Percentiles rank a stretch among this genome's conserved stretches.
Conservation (phyloP, 495 filamentous ascomycete genomes). For the Neurospora pannonica region DNA sequence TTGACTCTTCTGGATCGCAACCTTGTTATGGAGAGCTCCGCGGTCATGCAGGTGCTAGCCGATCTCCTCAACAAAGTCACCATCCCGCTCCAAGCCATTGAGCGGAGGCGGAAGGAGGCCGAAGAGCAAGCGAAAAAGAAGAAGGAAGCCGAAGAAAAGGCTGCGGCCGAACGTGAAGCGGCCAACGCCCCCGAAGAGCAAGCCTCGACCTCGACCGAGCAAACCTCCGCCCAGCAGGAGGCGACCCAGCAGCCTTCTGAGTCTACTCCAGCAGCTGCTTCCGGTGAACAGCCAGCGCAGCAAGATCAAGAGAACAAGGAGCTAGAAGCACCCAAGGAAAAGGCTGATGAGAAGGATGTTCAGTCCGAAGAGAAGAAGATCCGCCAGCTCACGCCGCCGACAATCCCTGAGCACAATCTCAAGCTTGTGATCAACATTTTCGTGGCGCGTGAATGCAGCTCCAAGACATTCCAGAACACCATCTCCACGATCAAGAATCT, state of each 20-base stretch:
- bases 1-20: constrained; percentile 80
- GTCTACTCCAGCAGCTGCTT: neutral
- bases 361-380: constrained; percentile 51
- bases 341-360: constrained; percentile 32
- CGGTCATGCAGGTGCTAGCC: constrained; percentile 90
- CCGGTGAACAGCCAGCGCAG: constrained; percentile 15
- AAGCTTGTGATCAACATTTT: constrained; percentile 92
- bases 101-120: constrained; percentile 71
- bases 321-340: constrained; percentile 33
- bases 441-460: constrained; percentile 88
- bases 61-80: constrained; percentile 80
- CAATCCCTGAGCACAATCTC: constrained; percentile 82
- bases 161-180: constrained; percentile 12
- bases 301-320: constrained; percentile 13
- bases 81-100: constrained; percentile 68
- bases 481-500: constrained; percentile 96
- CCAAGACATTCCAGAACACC: constrained; percentile 93
- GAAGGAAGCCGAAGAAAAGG: constrained; percentile 17
- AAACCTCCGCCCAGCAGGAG: constrained; percentile 10
- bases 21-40: constrained; percentile 87
- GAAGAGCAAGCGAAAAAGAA: constrained; percentile 51
- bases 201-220: constrained; percentile 15
- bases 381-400: constrained; percentile 66
- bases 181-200: constrained; percentile 14
- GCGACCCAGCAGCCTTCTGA: neutral